Evolutionary conservation across 2,329 filamentous ascomycete species (phyloP).

Genomic region (Fusarium nelsonii): DNA sequence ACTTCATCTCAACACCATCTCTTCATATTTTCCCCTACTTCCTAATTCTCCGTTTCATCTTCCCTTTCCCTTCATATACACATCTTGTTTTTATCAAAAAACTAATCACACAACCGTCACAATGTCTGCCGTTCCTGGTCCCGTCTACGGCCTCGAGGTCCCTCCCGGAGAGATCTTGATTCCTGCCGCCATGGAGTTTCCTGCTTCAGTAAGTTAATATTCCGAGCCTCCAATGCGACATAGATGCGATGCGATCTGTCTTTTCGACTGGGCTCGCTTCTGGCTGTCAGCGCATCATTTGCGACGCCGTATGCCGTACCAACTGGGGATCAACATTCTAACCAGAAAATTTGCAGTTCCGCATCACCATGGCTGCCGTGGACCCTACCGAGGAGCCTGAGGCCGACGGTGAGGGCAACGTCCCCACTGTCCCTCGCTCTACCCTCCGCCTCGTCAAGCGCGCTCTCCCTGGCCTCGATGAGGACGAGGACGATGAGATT

Average conservation of each 20-base stretch:
- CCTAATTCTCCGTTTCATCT: conserved; percentile 21
- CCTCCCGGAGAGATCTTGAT: conserved; percentile 86
- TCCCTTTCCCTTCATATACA: not conserved
- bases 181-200: conserved; percentile 81
- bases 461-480: conserved; percentile 68
- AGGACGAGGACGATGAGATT: conserved; percentile 72
- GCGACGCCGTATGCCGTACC: conserved; percentile 16
- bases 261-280: not conserved
- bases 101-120: conserved; percentile 41
- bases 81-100: conserved; percentile 7
- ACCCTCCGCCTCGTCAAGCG: conserved; percentile 92
- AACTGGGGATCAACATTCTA: conserved; percentile 15
- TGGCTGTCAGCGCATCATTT: conserved; percentile 18
- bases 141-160: conserved; percentile 92
- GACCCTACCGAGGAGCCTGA: conserved; percentile 85
- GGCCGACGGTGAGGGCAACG: conserved; percentile 71
- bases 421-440: conserved; percentile 75
- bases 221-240: not conserved
- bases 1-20: conserved; percentile 36
- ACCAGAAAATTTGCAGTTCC: conserved; percentile 73
- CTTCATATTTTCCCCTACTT: conserved; percentile 24
- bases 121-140: conserved; percentile 75
- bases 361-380: conserved; percentile 98
- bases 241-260: not conserved
- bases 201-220: conserved; percentile 78